Conservation (phyloP, 208 protist genomes). For the Crithidia thermophila region DNA sequence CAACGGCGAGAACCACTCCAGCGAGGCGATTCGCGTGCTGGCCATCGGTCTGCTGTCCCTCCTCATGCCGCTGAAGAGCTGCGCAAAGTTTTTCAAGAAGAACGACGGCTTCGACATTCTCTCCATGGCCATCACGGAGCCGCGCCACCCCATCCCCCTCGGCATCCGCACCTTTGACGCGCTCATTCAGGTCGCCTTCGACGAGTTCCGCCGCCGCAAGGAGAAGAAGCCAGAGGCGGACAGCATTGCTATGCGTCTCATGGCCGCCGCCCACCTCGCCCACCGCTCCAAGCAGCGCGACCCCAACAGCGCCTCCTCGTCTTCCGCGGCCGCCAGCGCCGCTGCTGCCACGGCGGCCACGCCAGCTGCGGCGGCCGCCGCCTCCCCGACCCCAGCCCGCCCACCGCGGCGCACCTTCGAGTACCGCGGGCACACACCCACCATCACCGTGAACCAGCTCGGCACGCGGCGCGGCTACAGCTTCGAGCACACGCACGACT, state of each 20-base stretch:
- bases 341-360: neutral
- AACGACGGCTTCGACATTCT: conserved; percentile 73
- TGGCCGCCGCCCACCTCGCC: conserved; percentile 25
- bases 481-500: conserved; percentile 74
- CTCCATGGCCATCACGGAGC: conserved; percentile 55
- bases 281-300: conserved; percentile 41
- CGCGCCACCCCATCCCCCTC: conserved; percentile 44
- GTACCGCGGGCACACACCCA: conserved; percentile 27
- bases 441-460: conserved; percentile 32
- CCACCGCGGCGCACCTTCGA: conserved; percentile 16
- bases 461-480: conserved; percentile 75
- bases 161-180: conserved; percentile 74
- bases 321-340: neutral
- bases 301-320: conserved; percentile 11
- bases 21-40: conserved; percentile 80
- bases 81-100: conserved; percentile 65
- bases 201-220: conserved; percentile 57
- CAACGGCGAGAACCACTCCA: conserved; percentile 72
- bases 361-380: neutral
- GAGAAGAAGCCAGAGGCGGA: conserved; percentile 27
- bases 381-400: neutral
- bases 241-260: conserved; percentile 28
- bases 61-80: conserved; percentile 70
- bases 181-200: conserved; percentile 84
- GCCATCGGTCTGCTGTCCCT: conserved; percentile 82